A percentile compares a stretch with the other conserved stretches of the same genome.
phyloP scores from a whole-genome alignment of 345 rosid genomes.

The Camelina laxa region DNA sequence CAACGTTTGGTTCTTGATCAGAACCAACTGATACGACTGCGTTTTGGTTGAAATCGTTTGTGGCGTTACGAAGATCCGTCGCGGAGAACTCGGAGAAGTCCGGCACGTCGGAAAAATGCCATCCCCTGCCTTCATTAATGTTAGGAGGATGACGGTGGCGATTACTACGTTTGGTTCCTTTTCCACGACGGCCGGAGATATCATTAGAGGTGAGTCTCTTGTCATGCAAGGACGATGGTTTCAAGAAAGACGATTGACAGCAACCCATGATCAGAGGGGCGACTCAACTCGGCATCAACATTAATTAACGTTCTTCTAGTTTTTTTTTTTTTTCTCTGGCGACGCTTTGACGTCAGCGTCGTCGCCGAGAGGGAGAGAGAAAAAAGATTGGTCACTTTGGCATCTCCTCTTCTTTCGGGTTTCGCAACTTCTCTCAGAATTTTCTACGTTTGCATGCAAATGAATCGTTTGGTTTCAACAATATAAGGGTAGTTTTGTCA shows the following conservation, averaged over 20 bases:
- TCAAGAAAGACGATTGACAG: slow-evolving; percentile 55
- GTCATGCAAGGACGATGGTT: slow-evolving; percentile 39
- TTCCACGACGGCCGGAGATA: slow-evolving; percentile 24
- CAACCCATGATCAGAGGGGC: slow-evolving; percentile 62
- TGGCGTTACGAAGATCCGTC: slow-evolving; percentile 78
- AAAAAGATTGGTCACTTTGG: slow-evolving; percentile 18
- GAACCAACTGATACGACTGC: slow-evolving; percentile 75
- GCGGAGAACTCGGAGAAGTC: slow-evolving; percentile 72
- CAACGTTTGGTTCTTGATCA: slow-evolving; percentile 79
- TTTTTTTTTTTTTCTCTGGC: background rate
- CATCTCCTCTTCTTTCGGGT: slow-evolving; percentile 14
- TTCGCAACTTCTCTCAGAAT: slow-evolving; percentile 32
- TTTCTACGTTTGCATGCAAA: slow-evolving; percentile 1
- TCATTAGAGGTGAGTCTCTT: slow-evolving; percentile 29
- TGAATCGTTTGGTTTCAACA: slow-evolving; percentile 44
- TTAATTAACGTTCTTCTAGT: background rate
- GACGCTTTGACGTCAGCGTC: slow-evolving; percentile 22
- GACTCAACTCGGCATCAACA: slow-evolving; percentile 47
- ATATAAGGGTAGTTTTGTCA: slow-evolving; percentile 44
- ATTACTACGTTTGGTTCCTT: slow-evolving; percentile 18
- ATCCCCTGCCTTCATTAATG: slow-evolving; percentile 28
- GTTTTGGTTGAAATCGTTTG: slow-evolving; percentile 77
- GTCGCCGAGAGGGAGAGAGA: slow-evolving; percentile 25
- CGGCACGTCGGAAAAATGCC: slow-evolving; percentile 44
- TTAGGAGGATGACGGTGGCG: slow-evolving; percentile 44